phyloP scores from a whole-genome alignment of 2,329 filamentous ascomycete genomes.

The Fusarium sp. region DNA sequence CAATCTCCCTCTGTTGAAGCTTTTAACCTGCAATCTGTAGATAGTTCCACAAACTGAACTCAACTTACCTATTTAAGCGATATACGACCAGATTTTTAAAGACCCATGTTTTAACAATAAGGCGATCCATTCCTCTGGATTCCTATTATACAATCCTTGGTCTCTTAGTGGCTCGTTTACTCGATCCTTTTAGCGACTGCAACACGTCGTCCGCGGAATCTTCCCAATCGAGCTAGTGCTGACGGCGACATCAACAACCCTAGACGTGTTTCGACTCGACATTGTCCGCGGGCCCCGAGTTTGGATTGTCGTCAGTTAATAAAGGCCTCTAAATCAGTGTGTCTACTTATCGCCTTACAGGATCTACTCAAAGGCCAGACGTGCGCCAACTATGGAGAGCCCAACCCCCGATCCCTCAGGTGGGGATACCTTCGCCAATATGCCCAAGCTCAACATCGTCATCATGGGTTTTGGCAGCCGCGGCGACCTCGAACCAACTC shows the following conservation, averaged over 20 bases:
- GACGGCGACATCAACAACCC: neutral
- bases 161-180: neutral
- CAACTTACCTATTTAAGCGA: neutral
- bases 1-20: too few species aligned
- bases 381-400: neutral
- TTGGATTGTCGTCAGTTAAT: neutral
- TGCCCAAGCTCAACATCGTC: conserved; percentile 5
- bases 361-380: neutral
- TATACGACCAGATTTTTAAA: neutral
- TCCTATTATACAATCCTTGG: neutral
- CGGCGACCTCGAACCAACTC: conserved; percentile 1
- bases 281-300: neutral
- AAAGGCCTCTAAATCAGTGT: neutral
- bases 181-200: neutral
- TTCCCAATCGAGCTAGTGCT: neutral
- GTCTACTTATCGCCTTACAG: neutral
- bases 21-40: neutral
- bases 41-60: neutral
- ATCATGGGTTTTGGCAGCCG: conserved; percentile 8
- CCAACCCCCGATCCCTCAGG: too few species aligned
- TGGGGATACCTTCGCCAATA: neutral
- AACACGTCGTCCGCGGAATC: neutral
- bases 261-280: neutral
- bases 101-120: neutral
- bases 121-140: neutral